Evolutionary conservation across 2,329 filamentous ascomycete species (phyloP).

Genomic region (Calonectria honghensis): DNA sequence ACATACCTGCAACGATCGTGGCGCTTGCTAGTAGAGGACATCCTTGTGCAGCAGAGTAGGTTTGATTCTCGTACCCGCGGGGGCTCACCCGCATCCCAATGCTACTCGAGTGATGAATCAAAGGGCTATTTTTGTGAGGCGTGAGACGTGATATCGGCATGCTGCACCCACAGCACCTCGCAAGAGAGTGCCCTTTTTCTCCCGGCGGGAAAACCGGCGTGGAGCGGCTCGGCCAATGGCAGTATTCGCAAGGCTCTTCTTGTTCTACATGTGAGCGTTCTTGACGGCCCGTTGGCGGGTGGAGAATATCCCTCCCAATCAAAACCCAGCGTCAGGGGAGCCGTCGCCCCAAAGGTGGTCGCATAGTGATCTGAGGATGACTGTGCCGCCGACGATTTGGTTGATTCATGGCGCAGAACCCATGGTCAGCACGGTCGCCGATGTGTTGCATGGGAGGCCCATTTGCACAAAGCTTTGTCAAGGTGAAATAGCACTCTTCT

Average conservation of each 20-base stretch:
- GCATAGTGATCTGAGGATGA: slow-evolving; percentile 54
- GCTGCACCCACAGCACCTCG: background rate
- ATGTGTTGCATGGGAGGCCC: slow-evolving; percentile 43
- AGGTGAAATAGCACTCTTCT: slow-evolving; percentile 20
- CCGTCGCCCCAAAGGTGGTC: slow-evolving; percentile 44
- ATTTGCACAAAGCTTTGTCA: slow-evolving; percentile 24
- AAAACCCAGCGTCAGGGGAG: slow-evolving; percentile 37
- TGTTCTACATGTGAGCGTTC: slow-evolving; percentile 30
- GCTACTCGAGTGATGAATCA: background rate
- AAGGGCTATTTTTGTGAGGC: slow-evolving; percentile 19
- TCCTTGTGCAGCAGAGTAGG: slow-evolving; percentile 11
- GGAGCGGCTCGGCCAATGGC: slow-evolving; percentile 4
- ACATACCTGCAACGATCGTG: slow-evolving; percentile 28
- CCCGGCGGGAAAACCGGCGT: slow-evolving; percentile 16
- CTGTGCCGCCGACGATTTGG: slow-evolving; percentile 47
- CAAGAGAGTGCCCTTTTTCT: background rate
- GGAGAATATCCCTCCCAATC: slow-evolving; percentile 46
- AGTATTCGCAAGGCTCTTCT: slow-evolving; percentile 12
- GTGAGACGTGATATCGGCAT: slow-evolving; percentile 9
- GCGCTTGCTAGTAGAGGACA: slow-evolving; percentile 22
- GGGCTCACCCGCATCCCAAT: background rate
- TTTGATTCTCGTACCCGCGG: slow-evolving; percentile 13
- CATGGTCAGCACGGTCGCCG: slow-evolving; percentile 45
- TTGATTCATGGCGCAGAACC: slow-evolving; percentile 50
- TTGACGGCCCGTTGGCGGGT: slow-evolving; percentile 29